Conservation (phyloP, 1,284 basidiomycete species). For the Inonotus hispidus region DNA sequence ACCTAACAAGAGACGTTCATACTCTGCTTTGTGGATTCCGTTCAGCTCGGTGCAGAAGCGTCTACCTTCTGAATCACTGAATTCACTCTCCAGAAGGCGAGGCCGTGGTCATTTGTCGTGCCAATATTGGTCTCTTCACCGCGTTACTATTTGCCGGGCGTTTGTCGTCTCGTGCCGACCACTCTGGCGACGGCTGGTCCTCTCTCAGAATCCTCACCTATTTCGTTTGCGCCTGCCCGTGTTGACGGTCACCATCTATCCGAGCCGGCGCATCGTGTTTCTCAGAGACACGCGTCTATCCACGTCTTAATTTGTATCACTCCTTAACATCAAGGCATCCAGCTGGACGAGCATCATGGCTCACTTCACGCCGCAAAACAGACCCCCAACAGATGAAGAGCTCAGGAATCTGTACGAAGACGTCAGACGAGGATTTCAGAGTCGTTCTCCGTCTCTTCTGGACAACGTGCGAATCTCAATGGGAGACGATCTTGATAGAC, state of each 20-base stretch:
- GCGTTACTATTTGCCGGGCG: not conserved
- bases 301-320: conserved; percentile 9
- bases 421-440: conserved; percentile 60
- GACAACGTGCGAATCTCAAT: conserved; percentile 24
- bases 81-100: not conserved
- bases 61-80: too few relatives aligned
- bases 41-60: too few relatives aligned
- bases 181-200: not conserved
- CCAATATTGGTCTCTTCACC: not conserved
- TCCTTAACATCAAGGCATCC: not conserved
- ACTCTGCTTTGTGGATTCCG: too few relatives aligned
- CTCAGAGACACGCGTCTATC: not conserved
- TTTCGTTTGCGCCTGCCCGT: not conserved
- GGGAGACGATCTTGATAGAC: conserved; percentile 12
- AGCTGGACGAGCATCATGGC: conserved; percentile 25
- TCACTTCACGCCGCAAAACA: conserved; percentile 28
- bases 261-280: not conserved
- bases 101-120: not conserved
- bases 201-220: not conserved
- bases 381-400: conserved; percentile 51
- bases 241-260: not conserved
- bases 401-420: conserved; percentile 66
- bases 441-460: conserved; percentile 30
- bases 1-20: not conserved
- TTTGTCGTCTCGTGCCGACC: not conserved